Evolutionary conservation across 1,284 basidiomycete genomes (phyloP).

Genomic region (Tetrapyrgos nigripes): DNA sequence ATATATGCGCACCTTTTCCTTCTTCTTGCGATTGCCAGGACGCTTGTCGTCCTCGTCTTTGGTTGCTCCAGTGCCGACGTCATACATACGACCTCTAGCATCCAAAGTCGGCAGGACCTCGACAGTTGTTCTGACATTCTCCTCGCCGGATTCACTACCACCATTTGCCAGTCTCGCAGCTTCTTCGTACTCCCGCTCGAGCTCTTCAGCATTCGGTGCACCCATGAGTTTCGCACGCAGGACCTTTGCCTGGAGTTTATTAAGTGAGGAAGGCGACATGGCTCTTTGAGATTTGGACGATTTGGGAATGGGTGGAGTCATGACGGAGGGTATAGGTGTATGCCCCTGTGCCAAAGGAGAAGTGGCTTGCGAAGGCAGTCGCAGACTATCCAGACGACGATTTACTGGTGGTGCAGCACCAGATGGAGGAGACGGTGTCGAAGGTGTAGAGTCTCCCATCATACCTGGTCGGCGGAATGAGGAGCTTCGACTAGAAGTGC

Average conservation of each 20-base stretch:
- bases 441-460: constrained; percentile 57
- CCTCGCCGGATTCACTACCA: constrained; percentile 40
- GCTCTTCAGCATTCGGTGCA: constrained; percentile 69
- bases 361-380: constrained; percentile 56
- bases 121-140: constrained; percentile 62
- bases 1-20: constrained; percentile 64
- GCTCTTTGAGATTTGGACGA: constrained; percentile 46
- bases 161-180: constrained; percentile 60
- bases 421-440: constrained; percentile 59
- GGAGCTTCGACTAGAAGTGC: constrained; percentile 74
- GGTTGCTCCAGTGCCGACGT: constrained; percentile 82
- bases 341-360: constrained; percentile 60
- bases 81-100: constrained; percentile 86
- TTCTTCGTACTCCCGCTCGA: constrained; percentile 87
- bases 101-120: constrained; percentile 93
- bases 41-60: constrained; percentile 55
- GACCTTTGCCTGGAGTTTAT: constrained; percentile 93
- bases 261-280: constrained; percentile 81
- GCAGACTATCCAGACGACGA: constrained; percentile 60
- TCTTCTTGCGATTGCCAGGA: constrained; percentile 80
- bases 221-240: constrained; percentile 89
- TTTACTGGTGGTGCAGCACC: constrained; percentile 47
- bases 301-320: constrained; percentile 70
- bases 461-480: constrained; percentile 83
- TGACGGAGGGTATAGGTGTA: constrained; percentile 89